Percentiles rank a stretch among this genome's conserved stretches.
Conservation (phyloP, 2,329 filamentous ascomycete species). For the Geoglossum cookeanum region DNA sequence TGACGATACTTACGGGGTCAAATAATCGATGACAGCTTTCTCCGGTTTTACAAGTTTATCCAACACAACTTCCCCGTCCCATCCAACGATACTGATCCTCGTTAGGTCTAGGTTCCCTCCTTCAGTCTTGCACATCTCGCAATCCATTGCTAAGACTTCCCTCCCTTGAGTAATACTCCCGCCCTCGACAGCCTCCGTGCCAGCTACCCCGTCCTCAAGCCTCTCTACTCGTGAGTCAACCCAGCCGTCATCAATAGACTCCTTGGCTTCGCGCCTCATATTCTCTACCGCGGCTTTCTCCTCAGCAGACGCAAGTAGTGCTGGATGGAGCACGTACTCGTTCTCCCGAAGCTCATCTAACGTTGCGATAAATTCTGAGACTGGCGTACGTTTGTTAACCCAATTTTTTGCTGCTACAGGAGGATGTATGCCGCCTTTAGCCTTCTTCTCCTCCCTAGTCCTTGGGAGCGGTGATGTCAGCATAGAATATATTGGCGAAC, state of each 20-base stretch:
- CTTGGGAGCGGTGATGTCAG: conserved; percentile 56
- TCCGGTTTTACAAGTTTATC: conserved; percentile 87
- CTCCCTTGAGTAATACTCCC: conserved; percentile 73
- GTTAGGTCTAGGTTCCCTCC: conserved; percentile 67
- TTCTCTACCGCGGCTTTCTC: conserved; percentile 35
- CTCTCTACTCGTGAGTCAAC: conserved; percentile 53
- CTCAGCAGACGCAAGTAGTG: conserved; percentile 39
- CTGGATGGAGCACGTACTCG: conserved; percentile 70
- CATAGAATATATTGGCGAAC: conserved; percentile 75
- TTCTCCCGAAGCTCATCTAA: conserved; percentile 61
- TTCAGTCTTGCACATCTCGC: conserved; percentile 90
- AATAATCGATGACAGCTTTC: conserved; percentile 76
- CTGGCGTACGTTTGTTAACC: conserved; percentile 58
- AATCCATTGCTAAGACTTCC: conserved; percentile 67
- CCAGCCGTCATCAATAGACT: conserved; percentile 48
- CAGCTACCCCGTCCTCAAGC: conserved; percentile 44
- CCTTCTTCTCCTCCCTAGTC: conserved; percentile 44
- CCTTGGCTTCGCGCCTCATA: conserved; percentile 30
- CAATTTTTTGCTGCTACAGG: conserved; percentile 45
- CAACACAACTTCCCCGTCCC: conserved; percentile 64
- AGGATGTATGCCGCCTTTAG: conserved; percentile 32
- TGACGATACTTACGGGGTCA: conserved; percentile 41
- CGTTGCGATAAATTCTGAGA: conserved; percentile 59
- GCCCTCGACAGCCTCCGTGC: conserved; percentile 54
- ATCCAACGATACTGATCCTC: conserved; percentile 68